phyloP scores from a whole-genome alignment of 352 stramenopile species.

The Phytophthora cactorum region DNA sequence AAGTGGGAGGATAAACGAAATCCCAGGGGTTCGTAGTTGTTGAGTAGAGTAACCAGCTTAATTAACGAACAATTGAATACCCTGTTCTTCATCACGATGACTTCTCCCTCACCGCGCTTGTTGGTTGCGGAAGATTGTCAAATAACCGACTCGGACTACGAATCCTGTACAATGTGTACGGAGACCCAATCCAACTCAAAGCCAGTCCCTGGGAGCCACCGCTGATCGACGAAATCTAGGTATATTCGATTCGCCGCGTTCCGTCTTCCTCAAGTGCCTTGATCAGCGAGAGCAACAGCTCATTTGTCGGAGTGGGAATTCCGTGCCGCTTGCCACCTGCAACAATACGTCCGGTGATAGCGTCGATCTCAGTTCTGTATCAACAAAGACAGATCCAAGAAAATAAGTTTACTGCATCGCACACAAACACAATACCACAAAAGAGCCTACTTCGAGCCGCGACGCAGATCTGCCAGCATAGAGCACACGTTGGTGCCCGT shows the following conservation, averaged over 20 bases:
- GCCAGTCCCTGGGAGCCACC: no score
- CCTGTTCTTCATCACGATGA: no score
- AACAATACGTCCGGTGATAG: conserved; percentile 73
- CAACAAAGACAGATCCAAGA: background rate
- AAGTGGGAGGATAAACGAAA: no score
- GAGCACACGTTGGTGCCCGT: conserved; percentile 76
- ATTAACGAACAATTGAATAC: no score
- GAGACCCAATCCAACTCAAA: no score
- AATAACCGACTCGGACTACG: no score
- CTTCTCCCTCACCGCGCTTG: no score
- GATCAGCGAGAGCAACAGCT: conserved; percentile 60
- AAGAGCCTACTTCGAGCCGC: conserved; percentile 47
- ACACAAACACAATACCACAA: background rate
- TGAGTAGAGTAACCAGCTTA: no score
- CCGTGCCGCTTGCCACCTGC: conserved; percentile 45
- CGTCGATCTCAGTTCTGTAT: conserved; percentile 73
- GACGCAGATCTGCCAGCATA: conserved; percentile 75
- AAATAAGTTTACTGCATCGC: background rate
- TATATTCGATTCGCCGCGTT: conserved; percentile 11
- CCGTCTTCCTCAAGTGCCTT: conserved; percentile 58
- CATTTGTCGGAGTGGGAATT: conserved; percentile 69
- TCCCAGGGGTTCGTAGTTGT: no score
- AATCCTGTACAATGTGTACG: no score
- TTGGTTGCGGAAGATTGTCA: no score
- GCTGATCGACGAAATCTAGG: no score